These are phyloP conservation scores for Lasiosphaeria ovina DNA, from an alignment of 495 filamentous ascomycete species.

Conservation along the genomic window DNA sequence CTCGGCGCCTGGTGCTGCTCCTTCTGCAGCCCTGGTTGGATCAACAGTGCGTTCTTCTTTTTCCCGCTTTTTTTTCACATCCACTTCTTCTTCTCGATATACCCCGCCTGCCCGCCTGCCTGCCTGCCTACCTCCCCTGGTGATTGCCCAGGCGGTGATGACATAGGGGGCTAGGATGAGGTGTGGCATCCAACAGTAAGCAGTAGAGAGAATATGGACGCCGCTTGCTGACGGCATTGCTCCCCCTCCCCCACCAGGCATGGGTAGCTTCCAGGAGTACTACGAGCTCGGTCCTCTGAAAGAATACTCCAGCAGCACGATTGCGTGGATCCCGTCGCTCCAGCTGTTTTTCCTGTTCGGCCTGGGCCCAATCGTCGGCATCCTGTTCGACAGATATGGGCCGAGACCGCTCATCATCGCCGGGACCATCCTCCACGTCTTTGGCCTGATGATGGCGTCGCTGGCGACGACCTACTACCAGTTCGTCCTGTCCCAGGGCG, in stretches of 20 bases:
- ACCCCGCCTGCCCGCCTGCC: no score
- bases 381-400: conserved; percentile 63
- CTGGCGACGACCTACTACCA: conserved; percentile 60
- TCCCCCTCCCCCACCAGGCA: conserved; percentile 21
- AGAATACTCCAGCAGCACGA: conserved; percentile 43
- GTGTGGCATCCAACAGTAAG: no score
- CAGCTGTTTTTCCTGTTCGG: conserved; percentile 53
- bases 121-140: no score
- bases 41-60: conserved; percentile 38
- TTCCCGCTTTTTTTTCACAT: background rate
- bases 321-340: conserved; percentile 58
- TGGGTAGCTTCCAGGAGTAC: conserved; percentile 60
- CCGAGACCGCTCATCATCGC: conserved; percentile 55
- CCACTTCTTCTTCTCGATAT: no score
- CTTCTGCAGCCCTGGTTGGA: conserved; percentile 46
- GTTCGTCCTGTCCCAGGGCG: conserved; percentile 55
- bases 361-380: conserved; percentile 53
- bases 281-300: conserved; percentile 51
- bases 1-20: conserved; percentile 38
- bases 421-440: conserved; percentile 62
- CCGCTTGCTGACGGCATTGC: no score
- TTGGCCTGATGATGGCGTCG: conserved; percentile 71
- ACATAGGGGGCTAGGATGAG: no score
- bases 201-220: no score
- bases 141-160: no score